Base-by-base conservation (phyloP, 345 rosid species). In the Eucalyptus grandis region DNA sequence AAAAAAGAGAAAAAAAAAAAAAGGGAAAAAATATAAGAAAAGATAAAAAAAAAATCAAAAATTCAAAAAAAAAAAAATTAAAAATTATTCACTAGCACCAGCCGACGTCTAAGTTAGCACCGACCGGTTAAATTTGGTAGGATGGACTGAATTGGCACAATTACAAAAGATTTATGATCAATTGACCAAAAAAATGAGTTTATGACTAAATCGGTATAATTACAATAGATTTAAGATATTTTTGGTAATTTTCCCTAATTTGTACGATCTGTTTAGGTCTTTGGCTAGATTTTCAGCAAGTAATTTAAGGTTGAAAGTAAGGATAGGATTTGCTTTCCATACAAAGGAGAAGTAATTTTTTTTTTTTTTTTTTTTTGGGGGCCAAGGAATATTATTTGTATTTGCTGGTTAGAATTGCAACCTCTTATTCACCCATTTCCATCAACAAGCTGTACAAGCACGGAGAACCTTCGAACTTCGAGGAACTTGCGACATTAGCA, bases 51-150 rank as follows among this genome's bases (percentile, higher is more conserved):
- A 49, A 11, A 11, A 12, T 11, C 0, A 49, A 49, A 12, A 49
- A 49, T 4, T 49, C 49, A 47, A 47, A 11, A 47, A 47, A 47
- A 47, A 11, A 47, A 47, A 47, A 47, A 4, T 49, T 49, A 49
- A 49, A 49, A 49, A 49, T 49, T 49, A 49, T 49, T 49, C 50
- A 12, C 1, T 12, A 2, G 15, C 50, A 49, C 50, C 2, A 4
- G 1, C 0, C 1, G 16, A 49, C 3, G 2, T 49, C 16, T 3
- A 49, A 49, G 16, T 49, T 49, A 49, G 50, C 50, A 14, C 16
- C 2, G 5, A 49, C 50, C 1, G 5, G 50, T 15, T 49, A 49
- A 13, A 49, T 49, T 49, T 49, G 50, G 50, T 0, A 13, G 3
- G 16, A 49, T 49, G 16, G 50, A 14, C 2, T 49, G 16, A 14